Percentiles rank a stretch among this genome's conserved stretches.
Evolutionary conservation across 2,329 filamentous ascomycete species (phyloP).

Genomic region (Daldinia sp.): DNA sequence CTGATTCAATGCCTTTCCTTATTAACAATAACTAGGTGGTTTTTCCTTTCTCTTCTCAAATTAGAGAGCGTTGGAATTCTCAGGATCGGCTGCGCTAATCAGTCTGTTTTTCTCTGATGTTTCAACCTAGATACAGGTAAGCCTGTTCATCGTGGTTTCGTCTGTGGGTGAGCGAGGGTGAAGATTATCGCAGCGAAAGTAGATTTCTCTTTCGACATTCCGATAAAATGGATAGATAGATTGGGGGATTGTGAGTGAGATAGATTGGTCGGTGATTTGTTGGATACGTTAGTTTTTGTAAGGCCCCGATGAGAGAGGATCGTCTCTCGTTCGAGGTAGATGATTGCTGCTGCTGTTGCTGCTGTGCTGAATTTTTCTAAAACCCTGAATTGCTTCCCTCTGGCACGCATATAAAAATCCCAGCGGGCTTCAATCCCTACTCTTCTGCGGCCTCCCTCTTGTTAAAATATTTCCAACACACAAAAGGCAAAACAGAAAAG

Average conservation of each 20-base stretch:
- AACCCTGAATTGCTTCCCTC: conserved; percentile 5
- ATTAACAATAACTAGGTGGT: conserved; percentile 6
- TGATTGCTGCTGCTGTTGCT: conserved; percentile 11
- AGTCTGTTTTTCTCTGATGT: conserved; percentile 28
- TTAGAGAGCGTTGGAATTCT: conserved; percentile 7
- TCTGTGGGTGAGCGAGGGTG: conserved; percentile 29
- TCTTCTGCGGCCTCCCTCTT: conserved; percentile 9
- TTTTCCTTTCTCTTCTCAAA: neutral
- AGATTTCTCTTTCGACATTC: conserved; percentile 21
- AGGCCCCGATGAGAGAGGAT: conserved; percentile 6
- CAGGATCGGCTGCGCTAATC: conserved; percentile 23
- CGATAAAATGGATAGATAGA: conserved; percentile 17
- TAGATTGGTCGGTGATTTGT: conserved; percentile 15
- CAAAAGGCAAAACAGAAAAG: conserved; percentile 25
- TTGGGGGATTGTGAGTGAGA: neutral
- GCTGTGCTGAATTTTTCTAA: conserved; percentile 24
- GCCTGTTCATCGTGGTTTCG: conserved; percentile 11
- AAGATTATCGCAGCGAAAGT: conserved; percentile 22
- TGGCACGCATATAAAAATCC: conserved; percentile 5
- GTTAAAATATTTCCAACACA: conserved; percentile 18
- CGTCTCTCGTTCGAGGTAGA: conserved; percentile 21
- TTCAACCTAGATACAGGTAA: conserved; percentile 27
- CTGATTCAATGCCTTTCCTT: conserved; percentile 7
- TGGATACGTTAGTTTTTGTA: conserved; percentile 9
- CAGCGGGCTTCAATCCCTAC: neutral